Conservation (phyloP, 305 asterid genomes). For the Fraxinus latifolia region DNA sequence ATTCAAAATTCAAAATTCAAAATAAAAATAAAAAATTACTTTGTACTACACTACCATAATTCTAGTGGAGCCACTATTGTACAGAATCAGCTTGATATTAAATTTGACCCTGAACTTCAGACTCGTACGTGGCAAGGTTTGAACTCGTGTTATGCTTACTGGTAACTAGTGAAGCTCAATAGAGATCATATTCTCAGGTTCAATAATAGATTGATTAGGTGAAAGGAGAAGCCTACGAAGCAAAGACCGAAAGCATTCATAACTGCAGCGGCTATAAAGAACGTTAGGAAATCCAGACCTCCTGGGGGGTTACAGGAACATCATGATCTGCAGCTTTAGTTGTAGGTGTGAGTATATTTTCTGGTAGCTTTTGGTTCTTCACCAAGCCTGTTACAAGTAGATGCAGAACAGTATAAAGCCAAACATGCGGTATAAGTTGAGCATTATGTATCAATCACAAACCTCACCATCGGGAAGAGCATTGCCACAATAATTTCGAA, state of each 20-base stretch:
- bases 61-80: background rate
- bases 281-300: slow-evolving; percentile 42
- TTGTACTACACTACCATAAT: background rate
- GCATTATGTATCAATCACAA: slow-evolving; percentile 17
- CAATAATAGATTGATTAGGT: background rate
- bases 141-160: background rate
- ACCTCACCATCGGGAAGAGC: slow-evolving; percentile 79
- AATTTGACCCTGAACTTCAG: background rate
- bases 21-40: background rate
- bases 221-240: background rate
- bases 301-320: slow-evolving; percentile 81
- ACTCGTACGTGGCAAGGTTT: background rate
- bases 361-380: slow-evolving; percentile 69
- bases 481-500: slow-evolving; percentile 83
- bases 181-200: background rate
- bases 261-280: slow-evolving; percentile 2
- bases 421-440: background rate
- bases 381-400: slow-evolving; percentile 55
- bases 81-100: background rate
- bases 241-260: background rate
- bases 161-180: background rate
- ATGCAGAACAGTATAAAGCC: slow-evolving; percentile 3
- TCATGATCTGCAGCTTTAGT: slow-evolving; percentile 93
- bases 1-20: background rate
- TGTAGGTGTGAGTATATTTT: slow-evolving; percentile 82